phyloP scores from a whole-genome alignment of 768 basidiomycete genomes.

The Dioszegia aurantiaca region DNA sequence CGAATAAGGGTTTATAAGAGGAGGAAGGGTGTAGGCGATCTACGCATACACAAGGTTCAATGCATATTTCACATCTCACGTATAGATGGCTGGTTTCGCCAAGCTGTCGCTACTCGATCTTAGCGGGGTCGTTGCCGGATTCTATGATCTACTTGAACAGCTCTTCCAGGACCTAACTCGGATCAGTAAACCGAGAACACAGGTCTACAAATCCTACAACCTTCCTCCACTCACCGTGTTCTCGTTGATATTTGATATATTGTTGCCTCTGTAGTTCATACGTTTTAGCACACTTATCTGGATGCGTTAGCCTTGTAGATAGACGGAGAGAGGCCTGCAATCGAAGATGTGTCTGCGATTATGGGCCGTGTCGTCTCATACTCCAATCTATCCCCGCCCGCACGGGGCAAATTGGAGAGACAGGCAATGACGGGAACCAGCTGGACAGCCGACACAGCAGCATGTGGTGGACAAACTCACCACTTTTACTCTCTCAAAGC shows the following conservation, averaged over 20 bases:
- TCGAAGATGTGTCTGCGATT: too few species aligned
- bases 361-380: too few species aligned
- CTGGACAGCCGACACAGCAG: too few species aligned
- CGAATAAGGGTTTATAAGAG: slow-evolving; percentile 20
- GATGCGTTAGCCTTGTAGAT: not conserved
- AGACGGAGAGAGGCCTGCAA: too few species aligned
- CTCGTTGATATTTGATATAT: slow-evolving; percentile 35
- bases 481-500: slow-evolving; percentile 78
- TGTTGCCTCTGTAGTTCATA: slow-evolving; percentile 47
- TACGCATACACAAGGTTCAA: not conserved
- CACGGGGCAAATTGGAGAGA: too few species aligned
- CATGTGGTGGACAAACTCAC: slow-evolving; percentile 58
- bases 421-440: too few species aligned
- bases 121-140: not conserved
- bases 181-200: not conserved
- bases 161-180: slow-evolving; percentile 61
- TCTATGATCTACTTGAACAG: slow-evolving; percentile 56
- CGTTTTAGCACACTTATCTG: slow-evolving; percentile 41
- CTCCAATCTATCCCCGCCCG: too few species aligned
- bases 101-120: not conserved
- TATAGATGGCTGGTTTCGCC: not conserved
- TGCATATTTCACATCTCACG: slow-evolving; percentile 14
- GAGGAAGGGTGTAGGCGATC: not conserved
- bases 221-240: slow-evolving; percentile 24
- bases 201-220: too few species aligned